Evolutionary conservation across 2,329 filamentous ascomycete genomes (phyloP).

Genomic region (Pseudogymnoascus sp.): DNA sequence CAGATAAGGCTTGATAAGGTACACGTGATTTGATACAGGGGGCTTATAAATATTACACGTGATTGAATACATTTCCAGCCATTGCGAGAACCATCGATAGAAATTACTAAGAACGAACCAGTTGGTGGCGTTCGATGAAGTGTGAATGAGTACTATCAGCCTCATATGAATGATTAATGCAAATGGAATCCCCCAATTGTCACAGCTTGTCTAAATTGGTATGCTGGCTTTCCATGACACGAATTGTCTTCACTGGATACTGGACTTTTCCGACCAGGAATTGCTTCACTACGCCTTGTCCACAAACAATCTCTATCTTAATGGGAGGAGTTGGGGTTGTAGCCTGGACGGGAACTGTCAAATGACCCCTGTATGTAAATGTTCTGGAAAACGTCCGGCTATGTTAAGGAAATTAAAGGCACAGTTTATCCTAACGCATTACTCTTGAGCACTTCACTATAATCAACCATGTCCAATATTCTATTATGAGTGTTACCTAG

Average conservation of each 20-base stretch:
- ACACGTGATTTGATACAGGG: background rate
- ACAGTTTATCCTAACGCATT: background rate
- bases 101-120: background rate
- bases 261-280: background rate
- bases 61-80: background rate
- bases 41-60: background rate
- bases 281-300: background rate
- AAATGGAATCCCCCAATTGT: background rate
- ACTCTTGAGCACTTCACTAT: background rate
- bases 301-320: background rate
- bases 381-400: background rate
- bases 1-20: background rate
- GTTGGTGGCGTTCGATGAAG: background rate
- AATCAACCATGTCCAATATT: background rate
- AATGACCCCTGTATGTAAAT: background rate
- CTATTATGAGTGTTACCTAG: background rate
- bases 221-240: background rate
- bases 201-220: background rate
- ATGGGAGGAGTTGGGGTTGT: background rate
- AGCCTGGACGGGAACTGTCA: background rate
- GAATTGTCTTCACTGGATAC: background rate
- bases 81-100: background rate
- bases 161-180: background rate
- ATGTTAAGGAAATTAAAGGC: background rate
- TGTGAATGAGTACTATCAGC: background rate